These are phyloP conservation scores for Moesziomyces parantarcticus DNA, from an alignment of 1,284 basidiomycete species.

Conservation along the genomic window DNA sequence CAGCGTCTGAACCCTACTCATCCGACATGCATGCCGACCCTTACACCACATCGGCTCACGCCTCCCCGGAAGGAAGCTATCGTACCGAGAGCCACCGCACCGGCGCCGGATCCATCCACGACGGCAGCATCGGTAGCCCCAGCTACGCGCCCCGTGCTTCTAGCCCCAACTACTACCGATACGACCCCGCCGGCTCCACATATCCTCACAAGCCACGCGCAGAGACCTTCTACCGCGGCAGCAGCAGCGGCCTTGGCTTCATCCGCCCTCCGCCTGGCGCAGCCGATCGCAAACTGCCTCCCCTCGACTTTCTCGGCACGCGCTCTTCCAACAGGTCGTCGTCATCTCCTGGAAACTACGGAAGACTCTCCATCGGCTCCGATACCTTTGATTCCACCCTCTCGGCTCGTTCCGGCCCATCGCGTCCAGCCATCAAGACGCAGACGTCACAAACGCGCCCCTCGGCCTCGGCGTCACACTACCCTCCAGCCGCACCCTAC, in stretches of 20 bases:
- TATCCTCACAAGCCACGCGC: slow-evolving; percentile 16
- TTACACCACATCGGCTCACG: slow-evolving; percentile 10
- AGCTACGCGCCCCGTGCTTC: slow-evolving; percentile 12
- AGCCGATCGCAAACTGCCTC: slow-evolving; percentile 26
- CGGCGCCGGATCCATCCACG: slow-evolving; percentile 12
- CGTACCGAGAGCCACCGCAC: slow-evolving; percentile 28
- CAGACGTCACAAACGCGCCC: slow-evolving; percentile 10
- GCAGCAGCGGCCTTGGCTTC: slow-evolving; percentile 41
- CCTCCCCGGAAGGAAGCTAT: slow-evolving; percentile 21
- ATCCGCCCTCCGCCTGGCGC: slow-evolving; percentile 26
- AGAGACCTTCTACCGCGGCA: slow-evolving; percentile 41
- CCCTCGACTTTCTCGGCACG: slow-evolving; percentile 22
- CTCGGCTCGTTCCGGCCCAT: slow-evolving; percentile 9
- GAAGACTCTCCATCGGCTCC: slow-evolving; percentile 19
- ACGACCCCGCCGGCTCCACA: slow-evolving; percentile 20
- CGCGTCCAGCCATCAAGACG: slow-evolving; percentile 5
- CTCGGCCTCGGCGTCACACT: neutral
- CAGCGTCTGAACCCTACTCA: neutral
- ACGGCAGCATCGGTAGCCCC: slow-evolving; percentile 32
- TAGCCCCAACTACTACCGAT: slow-evolving; percentile 27
- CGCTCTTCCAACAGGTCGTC: slow-evolving; percentile 21
- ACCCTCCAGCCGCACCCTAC: neutral
- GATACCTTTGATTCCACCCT: slow-evolving; percentile 22
- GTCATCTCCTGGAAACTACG: slow-evolving; percentile 28
- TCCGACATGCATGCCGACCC: slow-evolving; percentile 9